Evolutionary conservation across 1,284 basidiomycete genomes (phyloP), one percentile per base, ranked within the genome.

Genomic region (Microbotryomycetes sp.): DNA sequence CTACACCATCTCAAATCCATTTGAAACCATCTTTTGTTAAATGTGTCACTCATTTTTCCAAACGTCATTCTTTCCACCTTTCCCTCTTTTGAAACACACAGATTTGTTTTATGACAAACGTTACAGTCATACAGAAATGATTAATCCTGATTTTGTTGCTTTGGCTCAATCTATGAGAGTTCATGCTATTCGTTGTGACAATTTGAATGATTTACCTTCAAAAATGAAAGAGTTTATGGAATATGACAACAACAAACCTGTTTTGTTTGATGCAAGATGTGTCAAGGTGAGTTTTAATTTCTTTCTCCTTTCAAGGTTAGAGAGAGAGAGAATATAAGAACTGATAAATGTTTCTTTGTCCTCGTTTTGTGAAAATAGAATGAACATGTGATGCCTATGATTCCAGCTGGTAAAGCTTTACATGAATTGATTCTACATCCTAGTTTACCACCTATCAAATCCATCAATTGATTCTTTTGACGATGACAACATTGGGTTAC

Each of bases 151-250:
- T 79, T 97, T 97, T 77, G 83, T 92, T 72, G 74, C 84, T 70
- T 84, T 98, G 49, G 90, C 92, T 22, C 80, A 87, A 72, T 80
- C 91, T 4, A 97, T 97, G 92, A 85, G 87, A 61, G 87, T 92
- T 56, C 90, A 97, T 74, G 91, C 88, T 6, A 85, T 97, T 72
- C 82, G 88, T 64, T 91, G 87, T 75, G 78, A 81, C 52, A 83
- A 74, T 42, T 74, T 82, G 6, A 84, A 81, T 48, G 93, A 98
- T 60, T 81, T 98, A 15, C 89, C 90, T 0, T 84, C 81, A 46
- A 94, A 89, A 82, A 97, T 98, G 92, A 92, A 92, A 80, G 93
- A 97, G 81, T 96, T 98, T 78, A 81, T 98, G 71, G 92, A 94
- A 79, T 96, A 94, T 77, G 88, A 92, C 68, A 86, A 84, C 68